These are phyloP conservation scores for Paramecium bursaria DNA, from an alignment of 73 alveolate species.

Conservation along the genomic window DNA sequence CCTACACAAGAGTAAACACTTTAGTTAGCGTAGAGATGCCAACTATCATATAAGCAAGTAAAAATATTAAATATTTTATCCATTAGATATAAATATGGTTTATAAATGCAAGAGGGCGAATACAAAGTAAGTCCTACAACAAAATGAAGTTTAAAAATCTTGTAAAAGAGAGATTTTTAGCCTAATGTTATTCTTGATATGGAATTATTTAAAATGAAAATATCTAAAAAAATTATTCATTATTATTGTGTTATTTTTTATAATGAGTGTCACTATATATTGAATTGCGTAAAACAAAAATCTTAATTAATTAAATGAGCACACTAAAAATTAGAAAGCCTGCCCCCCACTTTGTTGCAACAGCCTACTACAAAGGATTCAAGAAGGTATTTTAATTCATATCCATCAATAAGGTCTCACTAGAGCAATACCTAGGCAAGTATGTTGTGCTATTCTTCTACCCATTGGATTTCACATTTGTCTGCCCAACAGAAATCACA, in stretches of 20 bases:
- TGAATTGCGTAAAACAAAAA: no score
- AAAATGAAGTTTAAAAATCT: constrained; percentile 24
- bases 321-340: constrained; percentile 58
- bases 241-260: no score
- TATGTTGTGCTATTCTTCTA: constrained; percentile 82
- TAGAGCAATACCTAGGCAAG: constrained; percentile 5
- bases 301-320: no score
- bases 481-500: constrained; percentile 91
- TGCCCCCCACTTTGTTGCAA: constrained; percentile 75
- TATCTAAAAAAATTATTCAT: no score
- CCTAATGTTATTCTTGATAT: no score
- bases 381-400: constrained; percentile 68
- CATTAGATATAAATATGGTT: constrained; percentile 60
- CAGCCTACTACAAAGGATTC: constrained; percentile 74
- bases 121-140: constrained; percentile 12
- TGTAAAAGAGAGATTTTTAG: constrained; percentile 34
- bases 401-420: constrained; percentile 29
- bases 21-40: constrained; percentile 21
- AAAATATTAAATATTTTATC: background rate
- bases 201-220: no score
- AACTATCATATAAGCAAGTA: constrained; percentile 22
- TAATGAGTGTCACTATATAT: no score
- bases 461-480: constrained; percentile 94
- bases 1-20: constrained; percentile 10
- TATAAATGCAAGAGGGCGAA: constrained; percentile 46